Conservation (phyloP, 2,329 filamentous ascomycete genomes). For the Pseudocercospora fuligena region DNA sequence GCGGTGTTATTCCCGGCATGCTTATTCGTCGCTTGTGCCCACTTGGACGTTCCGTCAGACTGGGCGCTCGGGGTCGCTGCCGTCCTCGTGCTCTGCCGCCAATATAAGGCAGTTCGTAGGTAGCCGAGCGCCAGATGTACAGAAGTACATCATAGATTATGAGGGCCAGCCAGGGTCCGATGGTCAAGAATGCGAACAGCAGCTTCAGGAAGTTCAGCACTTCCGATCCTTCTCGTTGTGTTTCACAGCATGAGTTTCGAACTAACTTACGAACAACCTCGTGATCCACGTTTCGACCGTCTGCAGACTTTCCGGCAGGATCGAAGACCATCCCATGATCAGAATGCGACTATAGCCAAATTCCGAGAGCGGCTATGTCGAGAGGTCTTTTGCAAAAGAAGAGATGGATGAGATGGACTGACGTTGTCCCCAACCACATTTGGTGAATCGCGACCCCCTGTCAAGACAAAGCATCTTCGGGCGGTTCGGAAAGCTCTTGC, state of each 20-base stretch:
- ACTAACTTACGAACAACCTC: conserved; percentile 63
- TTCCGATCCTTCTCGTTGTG: conserved; percentile 10
- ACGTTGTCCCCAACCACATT: background rate
- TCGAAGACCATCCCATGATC: conserved; percentile 67
- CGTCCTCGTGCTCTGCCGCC: conserved; percentile 66
- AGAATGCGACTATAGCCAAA: background rate
- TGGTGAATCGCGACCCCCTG: background rate
- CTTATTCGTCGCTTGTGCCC: conserved; percentile 54
- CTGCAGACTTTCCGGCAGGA: conserved; percentile 63
- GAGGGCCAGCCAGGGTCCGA: conserved; percentile 66
- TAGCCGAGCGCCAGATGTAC: conserved; percentile 63
- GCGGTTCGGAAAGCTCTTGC: background rate
- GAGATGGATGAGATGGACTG: background rate
- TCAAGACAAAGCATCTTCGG: background rate
- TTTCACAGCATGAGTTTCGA: conserved; percentile 18
- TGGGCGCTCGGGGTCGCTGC: conserved; percentile 65
- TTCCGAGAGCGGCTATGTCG: background rate
- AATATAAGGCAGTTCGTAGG: conserved; percentile 63
- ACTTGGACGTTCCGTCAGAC: conserved; percentile 61
- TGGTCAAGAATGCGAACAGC: conserved; percentile 62
- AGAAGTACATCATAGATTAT: conserved; percentile 67
- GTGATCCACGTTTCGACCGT: conserved; percentile 66
- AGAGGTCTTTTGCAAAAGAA: background rate
- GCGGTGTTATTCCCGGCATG: conserved; percentile 38
- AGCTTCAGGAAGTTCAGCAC: conserved; percentile 51